phyloP scores from a whole-genome alignment of 2,329 filamentous ascomycete species.

The Neonectria ditissima region DNA sequence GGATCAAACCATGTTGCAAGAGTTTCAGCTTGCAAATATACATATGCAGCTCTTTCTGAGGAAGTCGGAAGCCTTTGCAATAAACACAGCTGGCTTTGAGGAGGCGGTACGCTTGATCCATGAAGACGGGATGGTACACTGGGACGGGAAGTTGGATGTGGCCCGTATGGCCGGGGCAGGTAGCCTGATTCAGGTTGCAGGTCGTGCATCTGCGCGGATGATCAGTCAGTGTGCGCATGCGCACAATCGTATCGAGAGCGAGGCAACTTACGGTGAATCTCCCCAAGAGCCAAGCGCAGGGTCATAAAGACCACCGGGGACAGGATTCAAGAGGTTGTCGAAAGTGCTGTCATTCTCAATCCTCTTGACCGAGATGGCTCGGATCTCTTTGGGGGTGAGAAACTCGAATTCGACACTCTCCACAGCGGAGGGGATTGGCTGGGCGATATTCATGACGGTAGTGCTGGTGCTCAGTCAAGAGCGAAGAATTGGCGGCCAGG shows the following conservation, averaged over 20 bases:
- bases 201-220: slow-evolving; percentile 79
- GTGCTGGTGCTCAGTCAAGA: slow-evolving; percentile 33
- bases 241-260: background rate
- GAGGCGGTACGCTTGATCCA: slow-evolving; percentile 89
- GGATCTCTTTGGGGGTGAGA: slow-evolving; percentile 84
- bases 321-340: slow-evolving; percentile 88
- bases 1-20: slow-evolving; percentile 84
- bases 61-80: slow-evolving; percentile 86
- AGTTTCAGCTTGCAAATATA: slow-evolving; percentile 88
- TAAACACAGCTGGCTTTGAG: slow-evolving; percentile 90
- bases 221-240: slow-evolving; percentile 26
- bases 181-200: slow-evolving; percentile 84
- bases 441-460: slow-evolving; percentile 75
- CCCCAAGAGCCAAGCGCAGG: slow-evolving; percentile 90
- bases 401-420: slow-evolving; percentile 91
- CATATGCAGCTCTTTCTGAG: slow-evolving; percentile 80
- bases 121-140: slow-evolving; percentile 96
- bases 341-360: slow-evolving; percentile 96
- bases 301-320: slow-evolving; percentile 93
- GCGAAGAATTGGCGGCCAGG: slow-evolving; percentile 37
- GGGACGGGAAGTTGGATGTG: slow-evolving; percentile 95
- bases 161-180: slow-evolving; percentile 92
- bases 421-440: slow-evolving; percentile 86
- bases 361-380: slow-evolving; percentile 89
- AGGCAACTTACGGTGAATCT: slow-evolving; percentile 75